Evolutionary conservation across 768 basidiomycete species (phyloP), one percentile per base, ranked within the genome.

Genomic region (Auricularia heimuer): DNA sequence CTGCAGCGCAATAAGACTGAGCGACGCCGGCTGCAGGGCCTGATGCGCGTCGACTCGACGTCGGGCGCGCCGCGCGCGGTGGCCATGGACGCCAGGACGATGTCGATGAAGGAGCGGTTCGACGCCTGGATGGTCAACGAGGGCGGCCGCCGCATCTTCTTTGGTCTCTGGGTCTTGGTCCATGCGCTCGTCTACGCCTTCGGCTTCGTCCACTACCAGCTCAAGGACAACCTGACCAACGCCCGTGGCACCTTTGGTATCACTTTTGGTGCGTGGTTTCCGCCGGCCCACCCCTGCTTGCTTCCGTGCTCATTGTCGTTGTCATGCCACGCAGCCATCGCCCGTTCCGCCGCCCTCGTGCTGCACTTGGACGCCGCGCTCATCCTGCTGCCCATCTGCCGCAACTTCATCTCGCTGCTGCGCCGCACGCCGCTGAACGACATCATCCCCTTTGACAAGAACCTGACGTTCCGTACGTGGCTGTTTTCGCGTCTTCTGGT

Each of bases 71-170:
- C 65, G 1, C 64, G 68, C 42, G 71, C 70, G 4, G 71, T 68
- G 4, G 71, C 73, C 0, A 73, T 73, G 16, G 78, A 78, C 66
- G 16, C 10, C 42, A 70, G 73, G 58, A 78, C 82, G 37, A 74
- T 69, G 63, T 77, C 79, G 2, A 71, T 77, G 58, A 69, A 70
- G 54, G 80, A 85, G 69, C 82, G 74, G 68, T 81, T 83, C 70
- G 80, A 82, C 68, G 70, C 85, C n/a, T 96, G 94, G 94, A 89
- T 93, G 89, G 92, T 94, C 74, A 94, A 95, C 73, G 94, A 95
- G 72, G 94, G 94, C 70, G 85, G 89, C 14, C 82, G 82, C 54
- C 80, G 83, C 63, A 69, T 95, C 45, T 92, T 94, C 80, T 92
- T 95, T 77, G 82, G 77, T 64, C 74, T 85, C 67, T 97, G 89